Conservation (phyloP, 2,329 filamentous ascomycete genomes). For the Beauveria rudraprayagi region DNA sequence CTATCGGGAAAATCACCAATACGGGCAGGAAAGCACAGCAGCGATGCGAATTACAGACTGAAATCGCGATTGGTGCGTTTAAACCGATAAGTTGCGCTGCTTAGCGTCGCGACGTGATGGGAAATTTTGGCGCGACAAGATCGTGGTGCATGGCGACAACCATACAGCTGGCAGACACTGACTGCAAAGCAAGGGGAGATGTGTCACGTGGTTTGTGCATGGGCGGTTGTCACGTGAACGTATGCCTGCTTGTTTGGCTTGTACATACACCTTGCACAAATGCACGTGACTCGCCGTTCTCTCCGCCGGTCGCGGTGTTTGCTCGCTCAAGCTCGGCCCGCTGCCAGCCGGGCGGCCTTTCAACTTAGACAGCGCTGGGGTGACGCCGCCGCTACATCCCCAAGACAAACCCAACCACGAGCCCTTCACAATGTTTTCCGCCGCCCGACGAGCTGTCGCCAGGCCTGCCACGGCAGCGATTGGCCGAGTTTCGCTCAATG, state of each 20-base stretch:
- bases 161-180: background rate
- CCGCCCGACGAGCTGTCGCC: slow-evolving; percentile 21
- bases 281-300: slow-evolving; percentile 10
- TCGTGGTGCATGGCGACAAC: slow-evolving; percentile 10
- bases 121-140: slow-evolving; percentile 14
- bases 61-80: slow-evolving; percentile 10
- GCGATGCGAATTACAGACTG: slow-evolving; percentile 10
- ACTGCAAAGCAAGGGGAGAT: slow-evolving; percentile 8
- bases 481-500: slow-evolving; percentile 21
- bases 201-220: slow-evolving; percentile 5
- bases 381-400: background rate
- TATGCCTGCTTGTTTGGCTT: background rate
- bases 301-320: slow-evolving; percentile 2
- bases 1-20: slow-evolving; percentile 6
- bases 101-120: slow-evolving; percentile 17
- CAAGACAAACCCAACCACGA: background rate
- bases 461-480: slow-evolving; percentile 21
- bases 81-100: slow-evolving; percentile 10
- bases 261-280: background rate
- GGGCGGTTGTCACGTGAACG: background rate
- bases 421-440: slow-evolving; percentile 24
- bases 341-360: slow-evolving; percentile 5
- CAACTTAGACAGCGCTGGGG: slow-evolving; percentile 2
- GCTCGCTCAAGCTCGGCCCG: slow-evolving; percentile 5
- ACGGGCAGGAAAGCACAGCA: slow-evolving; percentile 3